phyloP scores from a whole-genome alignment of 148 eudicot genomes.

The Heliosperma pusillum region DNA sequence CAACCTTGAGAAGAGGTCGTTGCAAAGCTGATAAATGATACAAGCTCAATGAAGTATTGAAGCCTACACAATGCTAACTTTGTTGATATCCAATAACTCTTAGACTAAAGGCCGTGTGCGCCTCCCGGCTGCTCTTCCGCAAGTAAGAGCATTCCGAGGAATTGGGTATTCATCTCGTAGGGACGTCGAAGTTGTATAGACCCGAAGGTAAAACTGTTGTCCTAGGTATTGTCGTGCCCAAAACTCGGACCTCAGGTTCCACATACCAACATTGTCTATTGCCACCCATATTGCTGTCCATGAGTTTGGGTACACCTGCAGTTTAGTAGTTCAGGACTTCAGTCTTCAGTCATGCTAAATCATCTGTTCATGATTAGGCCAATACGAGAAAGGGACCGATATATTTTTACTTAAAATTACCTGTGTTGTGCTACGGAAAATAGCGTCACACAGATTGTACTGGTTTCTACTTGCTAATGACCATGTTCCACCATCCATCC shows the following conservation, averaged over 20 bases:
- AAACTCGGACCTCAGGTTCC: constrained; percentile 86
- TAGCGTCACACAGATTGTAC: constrained; percentile 89
- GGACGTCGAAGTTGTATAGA: constrained; percentile 69
- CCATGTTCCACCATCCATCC: constrained; percentile 97
- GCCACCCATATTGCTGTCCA: constrained; percentile 84
- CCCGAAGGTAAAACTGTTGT: constrained; percentile 77
- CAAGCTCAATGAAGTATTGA: constrained; percentile 11
- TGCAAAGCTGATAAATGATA: constrained; percentile 14
- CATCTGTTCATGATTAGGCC: background rate
- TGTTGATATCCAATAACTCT: background rate
- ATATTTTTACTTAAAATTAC: constrained; percentile 27
- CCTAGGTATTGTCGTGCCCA: constrained; percentile 97
- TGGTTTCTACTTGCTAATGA: constrained; percentile 52
- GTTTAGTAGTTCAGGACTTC: background rate
- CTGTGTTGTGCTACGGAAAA: constrained; percentile 75
- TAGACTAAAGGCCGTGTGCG: constrained; percentile 60
- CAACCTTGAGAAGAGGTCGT: constrained; percentile 78
- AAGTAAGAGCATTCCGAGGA: constrained; percentile 81
- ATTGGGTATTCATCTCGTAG: constrained; percentile 81
- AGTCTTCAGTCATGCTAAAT: background rate
- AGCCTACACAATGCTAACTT: constrained; percentile 34
- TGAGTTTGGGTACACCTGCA: constrained; percentile 85
- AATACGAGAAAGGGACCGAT: background rate
- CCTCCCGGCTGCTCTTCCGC: constrained; percentile 79
- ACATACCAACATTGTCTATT: constrained; percentile 94